These are phyloP conservation scores for Paramecium octaurelia DNA, from an alignment of 73 alveolate genomes.

Conservation along the genomic window DNA sequence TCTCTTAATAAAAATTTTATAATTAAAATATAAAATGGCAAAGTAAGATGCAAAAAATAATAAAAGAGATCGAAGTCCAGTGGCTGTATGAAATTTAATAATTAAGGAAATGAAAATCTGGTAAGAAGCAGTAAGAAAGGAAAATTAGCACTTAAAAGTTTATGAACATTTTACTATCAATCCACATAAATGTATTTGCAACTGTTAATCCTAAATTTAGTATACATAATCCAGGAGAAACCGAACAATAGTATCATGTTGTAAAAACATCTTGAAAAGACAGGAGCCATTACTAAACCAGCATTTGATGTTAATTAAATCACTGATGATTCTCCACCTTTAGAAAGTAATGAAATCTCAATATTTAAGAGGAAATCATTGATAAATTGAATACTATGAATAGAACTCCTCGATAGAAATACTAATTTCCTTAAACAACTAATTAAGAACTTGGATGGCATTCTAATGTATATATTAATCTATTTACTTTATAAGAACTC, in stretches of 20 bases:
- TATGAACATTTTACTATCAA: slow-evolving; percentile 59
- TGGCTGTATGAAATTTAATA: background rate
- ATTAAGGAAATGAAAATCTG: slow-evolving; percentile 57
- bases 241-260: slow-evolving; percentile 43
- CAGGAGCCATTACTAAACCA: slow-evolving; percentile 26
- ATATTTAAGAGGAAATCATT: slow-evolving; percentile 39
- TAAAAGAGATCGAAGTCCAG: slow-evolving; percentile 2
- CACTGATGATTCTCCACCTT: slow-evolving; percentile 28
- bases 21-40: background rate
- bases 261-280: slow-evolving; percentile 34
- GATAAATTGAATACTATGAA: slow-evolving; percentile 45
- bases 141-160: slow-evolving; percentile 46
- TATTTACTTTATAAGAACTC: background rate
- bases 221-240: slow-evolving; percentile 42
- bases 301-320: slow-evolving; percentile 39
- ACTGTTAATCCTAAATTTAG: background rate
- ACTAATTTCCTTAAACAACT: slow-evolving; percentile 53
- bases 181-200: slow-evolving; percentile 42
- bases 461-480: background rate
- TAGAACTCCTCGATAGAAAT: slow-evolving; percentile 52
- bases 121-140: slow-evolving; percentile 51
- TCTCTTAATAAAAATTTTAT: background rate
- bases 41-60: background rate
- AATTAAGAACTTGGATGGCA: slow-evolving; percentile 57
- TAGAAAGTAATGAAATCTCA: background rate